Evolutionary conservation across 2,329 filamentous ascomycete species (phyloP).

Genomic region (Cordyceps cicadae): DNA sequence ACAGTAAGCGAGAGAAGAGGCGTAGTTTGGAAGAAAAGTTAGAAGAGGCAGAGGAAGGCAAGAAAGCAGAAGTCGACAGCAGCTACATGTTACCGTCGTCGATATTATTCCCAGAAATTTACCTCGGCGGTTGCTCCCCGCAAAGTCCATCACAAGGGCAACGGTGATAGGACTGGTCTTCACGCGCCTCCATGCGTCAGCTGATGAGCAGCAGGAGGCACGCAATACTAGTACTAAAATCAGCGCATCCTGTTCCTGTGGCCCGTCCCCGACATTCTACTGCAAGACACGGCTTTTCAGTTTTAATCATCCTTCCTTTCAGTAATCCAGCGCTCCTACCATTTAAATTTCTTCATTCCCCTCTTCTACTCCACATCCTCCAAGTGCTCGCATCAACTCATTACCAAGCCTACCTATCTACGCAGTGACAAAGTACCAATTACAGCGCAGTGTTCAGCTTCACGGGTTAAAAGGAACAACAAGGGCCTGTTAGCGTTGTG

Average conservation of each 20-base stretch:
- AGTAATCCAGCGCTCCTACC: background rate
- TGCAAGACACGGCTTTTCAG: background rate
- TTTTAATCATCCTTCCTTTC: background rate
- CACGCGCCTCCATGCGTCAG: constrained; percentile 2
- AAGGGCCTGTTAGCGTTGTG: background rate
- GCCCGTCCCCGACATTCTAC: background rate
- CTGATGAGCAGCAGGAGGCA: background rate
- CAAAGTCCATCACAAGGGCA: constrained; percentile 7
- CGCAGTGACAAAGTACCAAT: background rate
- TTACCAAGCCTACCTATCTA: background rate
- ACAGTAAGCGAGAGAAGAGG: too few species aligned
- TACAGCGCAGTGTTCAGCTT: background rate
- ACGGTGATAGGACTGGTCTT: background rate
- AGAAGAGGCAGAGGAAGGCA: background rate
- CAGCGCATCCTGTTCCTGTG: background rate
- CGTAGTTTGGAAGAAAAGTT: too few species aligned
- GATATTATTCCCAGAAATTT: background rate
- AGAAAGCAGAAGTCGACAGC: background rate
- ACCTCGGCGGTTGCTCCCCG: background rate
- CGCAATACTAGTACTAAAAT: background rate
- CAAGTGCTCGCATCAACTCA: constrained; percentile 1
- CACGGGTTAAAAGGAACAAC: constrained; percentile 4
- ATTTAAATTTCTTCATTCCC: background rate
- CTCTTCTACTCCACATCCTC: constrained; percentile 1
- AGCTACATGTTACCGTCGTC: background rate